A percentile compares a stretch with the other conserved stretches of the same genome.
Evolutionary conservation across 305 asterid species (phyloP).

Genomic region (Fraxinus velutina): DNA sequence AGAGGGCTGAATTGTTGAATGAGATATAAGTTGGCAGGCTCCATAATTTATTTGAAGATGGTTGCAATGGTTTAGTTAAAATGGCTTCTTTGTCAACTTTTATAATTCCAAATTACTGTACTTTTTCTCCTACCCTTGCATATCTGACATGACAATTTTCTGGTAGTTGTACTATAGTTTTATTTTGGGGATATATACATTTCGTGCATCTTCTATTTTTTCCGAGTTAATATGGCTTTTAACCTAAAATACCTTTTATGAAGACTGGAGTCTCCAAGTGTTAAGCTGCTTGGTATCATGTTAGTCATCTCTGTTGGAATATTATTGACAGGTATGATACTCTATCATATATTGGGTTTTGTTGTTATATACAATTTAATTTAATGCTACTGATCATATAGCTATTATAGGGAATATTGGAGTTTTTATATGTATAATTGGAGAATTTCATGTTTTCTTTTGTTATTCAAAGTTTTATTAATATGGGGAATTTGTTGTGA

Average conservation of each 20-base stretch:
- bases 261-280: constrained; percentile 96
- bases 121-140: neutral
- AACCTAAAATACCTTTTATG: constrained; percentile 27
- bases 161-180: neutral
- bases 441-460: constrained; percentile 1
- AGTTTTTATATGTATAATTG: constrained; percentile 13
- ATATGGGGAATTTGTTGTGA: neutral
- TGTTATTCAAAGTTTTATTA: neutral
- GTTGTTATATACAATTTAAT: neutral
- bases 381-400: neutral
- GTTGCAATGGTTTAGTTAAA: neutral
- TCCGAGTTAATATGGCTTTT: constrained; percentile 23
- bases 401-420: neutral
- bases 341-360: constrained; percentile 7
- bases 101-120: neutral
- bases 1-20: neutral
- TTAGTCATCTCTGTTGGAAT: constrained; percentile 72
- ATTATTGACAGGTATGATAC: constrained; percentile 73
- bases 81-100: neutral
- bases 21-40: neutral
- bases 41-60: neutral
- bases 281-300: constrained; percentile 85
- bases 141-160: neutral
- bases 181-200: neutral
- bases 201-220: constrained; percentile 5